phyloP scores from a whole-genome alignment of 768 basidiomycete genomes.

The Lactifluus subvellereus region DNA sequence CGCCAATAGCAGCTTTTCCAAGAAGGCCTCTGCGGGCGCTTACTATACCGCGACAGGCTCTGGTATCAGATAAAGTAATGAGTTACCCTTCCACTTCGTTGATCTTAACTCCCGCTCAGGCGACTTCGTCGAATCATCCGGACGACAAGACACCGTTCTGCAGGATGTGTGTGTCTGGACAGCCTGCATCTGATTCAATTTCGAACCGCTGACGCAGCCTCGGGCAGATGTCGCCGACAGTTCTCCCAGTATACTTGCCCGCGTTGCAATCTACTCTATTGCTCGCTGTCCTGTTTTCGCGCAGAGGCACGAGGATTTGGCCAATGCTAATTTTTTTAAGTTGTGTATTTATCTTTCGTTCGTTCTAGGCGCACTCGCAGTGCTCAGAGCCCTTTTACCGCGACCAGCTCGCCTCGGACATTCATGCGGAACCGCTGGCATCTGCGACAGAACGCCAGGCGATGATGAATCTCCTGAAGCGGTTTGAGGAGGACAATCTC shows the following conservation, averaged over 20 bases:
- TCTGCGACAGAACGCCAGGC: slow-evolving; percentile 50
- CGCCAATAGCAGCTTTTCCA: too few species aligned
- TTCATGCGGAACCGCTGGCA: slow-evolving; percentile 50
- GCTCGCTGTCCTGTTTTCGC: slow-evolving; percentile 74
- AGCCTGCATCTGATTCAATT: neutral
- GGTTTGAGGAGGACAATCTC: slow-evolving; percentile 58
- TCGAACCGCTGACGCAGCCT: neutral
- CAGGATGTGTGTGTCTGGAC: slow-evolving; percentile 4
- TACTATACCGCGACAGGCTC: too few species aligned
- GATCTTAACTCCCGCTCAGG: slow-evolving; percentile 2
- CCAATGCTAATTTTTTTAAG: neutral
- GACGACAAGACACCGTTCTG: slow-evolving; percentile 7
- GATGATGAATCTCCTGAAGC: slow-evolving; percentile 67
- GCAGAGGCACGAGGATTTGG: slow-evolving; percentile 31
- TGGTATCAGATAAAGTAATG: neutral
- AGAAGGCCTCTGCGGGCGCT: too few species aligned
- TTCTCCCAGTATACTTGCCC: slow-evolving; percentile 80
- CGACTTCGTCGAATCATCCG: neutral
- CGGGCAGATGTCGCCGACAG: slow-evolving; percentile 62
- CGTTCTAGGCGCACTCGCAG: slow-evolving; percentile 50
- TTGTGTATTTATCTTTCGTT: neutral
- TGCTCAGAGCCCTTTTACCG: slow-evolving; percentile 84
- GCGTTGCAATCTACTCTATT: slow-evolving; percentile 74
- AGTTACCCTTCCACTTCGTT: neutral
- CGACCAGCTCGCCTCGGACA: slow-evolving; percentile 62